A percentile compares a stretch with the other conserved stretches of the same genome.
phyloP scores from a whole-genome alignment of 352 stramenopile genomes.

The Globisporangium abappressorium region DNA sequence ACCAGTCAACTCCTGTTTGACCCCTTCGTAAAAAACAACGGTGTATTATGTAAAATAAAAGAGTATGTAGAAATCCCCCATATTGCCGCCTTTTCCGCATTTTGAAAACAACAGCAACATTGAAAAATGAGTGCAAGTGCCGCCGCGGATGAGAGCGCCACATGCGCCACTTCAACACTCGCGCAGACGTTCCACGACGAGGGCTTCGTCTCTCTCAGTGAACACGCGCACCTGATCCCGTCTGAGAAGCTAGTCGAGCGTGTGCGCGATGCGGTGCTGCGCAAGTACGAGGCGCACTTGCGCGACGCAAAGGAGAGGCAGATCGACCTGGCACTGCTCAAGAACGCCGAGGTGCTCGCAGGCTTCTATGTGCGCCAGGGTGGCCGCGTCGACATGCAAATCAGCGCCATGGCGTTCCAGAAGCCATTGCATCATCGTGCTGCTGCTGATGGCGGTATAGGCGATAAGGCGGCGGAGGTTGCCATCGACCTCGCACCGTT shows the following conservation, averaged over 20 bases:
- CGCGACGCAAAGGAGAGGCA: constrained; percentile 22
- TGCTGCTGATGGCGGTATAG: background rate
- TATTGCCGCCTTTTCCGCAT: background rate
- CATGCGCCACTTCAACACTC: background rate
- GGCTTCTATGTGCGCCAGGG: constrained; percentile 75
- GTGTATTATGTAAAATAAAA: background rate
- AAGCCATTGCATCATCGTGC: constrained; percentile 6
- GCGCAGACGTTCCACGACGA: constrained; percentile 36
- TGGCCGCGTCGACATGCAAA: constrained; percentile 70
- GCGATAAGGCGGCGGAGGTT: background rate
- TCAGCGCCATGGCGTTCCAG: constrained; percentile 25
- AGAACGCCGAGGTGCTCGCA: constrained; percentile 49
- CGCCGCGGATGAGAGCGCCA: background rate
- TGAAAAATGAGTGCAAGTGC: background rate
- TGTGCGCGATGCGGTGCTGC: constrained; percentile 28
- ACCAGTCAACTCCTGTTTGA: background rate
- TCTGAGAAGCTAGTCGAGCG: constrained; percentile 18
- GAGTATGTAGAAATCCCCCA: background rate
- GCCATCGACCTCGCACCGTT: constrained; percentile 30
- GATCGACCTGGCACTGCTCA: constrained; percentile 30
- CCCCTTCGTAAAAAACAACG: background rate
- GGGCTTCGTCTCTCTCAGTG: constrained; percentile 43
- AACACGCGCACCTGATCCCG: constrained; percentile 12
- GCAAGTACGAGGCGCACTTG: constrained; percentile 39
- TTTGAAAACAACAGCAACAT: background rate